Percentiles rank a stretch among this genome's conserved stretches.
Evolutionary conservation across 306 rosid genomes (phyloP).

Genomic region (Hippophae gyantsensis): DNA sequence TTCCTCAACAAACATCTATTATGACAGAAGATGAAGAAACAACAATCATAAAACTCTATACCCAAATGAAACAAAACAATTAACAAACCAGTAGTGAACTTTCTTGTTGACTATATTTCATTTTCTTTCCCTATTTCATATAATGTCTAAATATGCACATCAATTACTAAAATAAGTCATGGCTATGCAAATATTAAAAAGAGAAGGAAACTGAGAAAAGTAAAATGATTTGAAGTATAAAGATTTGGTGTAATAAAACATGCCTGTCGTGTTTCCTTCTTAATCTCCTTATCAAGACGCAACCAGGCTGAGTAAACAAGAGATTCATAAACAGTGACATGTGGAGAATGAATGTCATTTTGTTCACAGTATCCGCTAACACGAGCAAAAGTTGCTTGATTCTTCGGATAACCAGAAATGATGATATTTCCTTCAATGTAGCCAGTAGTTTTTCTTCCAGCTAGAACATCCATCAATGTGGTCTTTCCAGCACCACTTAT

Average conservation of each 20-base stretch:
- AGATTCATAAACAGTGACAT: constrained; percentile 64
- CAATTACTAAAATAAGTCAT: too few species aligned
- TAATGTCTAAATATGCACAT: too few species aligned
- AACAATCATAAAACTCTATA: too few species aligned
- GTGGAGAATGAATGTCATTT: constrained; percentile 73
- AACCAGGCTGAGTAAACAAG: constrained; percentile 63
- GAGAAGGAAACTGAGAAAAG: too few species aligned
- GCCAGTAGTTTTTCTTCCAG: constrained; percentile 30
- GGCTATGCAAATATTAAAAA: too few species aligned
- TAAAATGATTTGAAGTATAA: neutral
- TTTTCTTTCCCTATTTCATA: neutral
- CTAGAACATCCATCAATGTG: constrained; percentile 30
- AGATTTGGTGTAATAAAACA: neutral
- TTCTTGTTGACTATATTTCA: neutral
- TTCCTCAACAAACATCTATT: constrained; percentile 20
- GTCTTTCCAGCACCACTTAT: constrained; percentile 34
- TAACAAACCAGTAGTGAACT: neutral
- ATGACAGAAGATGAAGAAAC: neutral
- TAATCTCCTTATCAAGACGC: constrained; percentile 51
- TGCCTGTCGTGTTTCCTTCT: constrained; percentile 42
- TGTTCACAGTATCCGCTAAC: constrained; percentile 73
- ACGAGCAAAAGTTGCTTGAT: constrained; percentile 68
- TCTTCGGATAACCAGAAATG: constrained; percentile 38
- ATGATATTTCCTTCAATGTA: constrained; percentile 25
- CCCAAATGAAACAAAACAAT: too few species aligned